Conservation (phyloP, 768 basidiomycete genomes). For the Russula earlei region DNA sequence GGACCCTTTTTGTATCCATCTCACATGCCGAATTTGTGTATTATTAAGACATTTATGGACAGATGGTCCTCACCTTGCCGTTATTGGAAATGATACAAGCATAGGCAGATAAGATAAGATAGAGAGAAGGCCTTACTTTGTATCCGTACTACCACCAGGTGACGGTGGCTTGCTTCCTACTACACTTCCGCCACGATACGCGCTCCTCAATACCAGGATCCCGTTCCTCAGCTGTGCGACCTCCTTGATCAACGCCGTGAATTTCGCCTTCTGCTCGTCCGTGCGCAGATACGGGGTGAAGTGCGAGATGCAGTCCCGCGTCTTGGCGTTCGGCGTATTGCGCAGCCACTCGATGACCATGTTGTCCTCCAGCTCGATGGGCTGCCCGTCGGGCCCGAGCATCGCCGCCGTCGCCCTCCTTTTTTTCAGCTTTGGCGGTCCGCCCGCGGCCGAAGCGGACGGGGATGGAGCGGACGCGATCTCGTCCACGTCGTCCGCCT, state of each 20-base stretch:
- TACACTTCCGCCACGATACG: slow-evolving; percentile 15
- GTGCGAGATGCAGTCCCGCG: slow-evolving; percentile 70
- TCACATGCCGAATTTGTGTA: slow-evolving; percentile 9
- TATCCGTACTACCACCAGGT: slow-evolving; percentile 8
- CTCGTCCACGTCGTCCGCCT: slow-evolving; percentile 34
- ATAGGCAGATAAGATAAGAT: slow-evolving; percentile 1
- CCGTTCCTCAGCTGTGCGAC: slow-evolving; percentile 65
- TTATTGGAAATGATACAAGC: background rate
- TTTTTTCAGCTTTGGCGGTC: slow-evolving; percentile 44
- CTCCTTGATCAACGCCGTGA: slow-evolving; percentile 73
- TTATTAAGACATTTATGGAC: slow-evolving; percentile 12
- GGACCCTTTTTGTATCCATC: slow-evolving; percentile 12
- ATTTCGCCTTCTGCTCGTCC: slow-evolving; percentile 57
- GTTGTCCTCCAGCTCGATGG: slow-evolving; percentile 49
- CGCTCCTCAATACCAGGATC: slow-evolving; percentile 39
- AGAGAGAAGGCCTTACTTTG: background rate
- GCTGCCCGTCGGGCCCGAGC: slow-evolving; percentile 29
- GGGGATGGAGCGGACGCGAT: slow-evolving; percentile 3
- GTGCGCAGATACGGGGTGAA: slow-evolving; percentile 70
- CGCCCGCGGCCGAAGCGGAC: slow-evolving; percentile 19
- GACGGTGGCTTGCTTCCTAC: slow-evolving; percentile 11
- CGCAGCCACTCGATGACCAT: slow-evolving; percentile 72
- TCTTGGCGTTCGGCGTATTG: slow-evolving; percentile 58
- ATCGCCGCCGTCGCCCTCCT: slow-evolving; percentile 33
- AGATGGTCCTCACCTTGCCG: background rate